Evolutionary conservation across 129 eudicot genomes (phyloP).

Genomic region (Centrapalus pauciflorus): DNA sequence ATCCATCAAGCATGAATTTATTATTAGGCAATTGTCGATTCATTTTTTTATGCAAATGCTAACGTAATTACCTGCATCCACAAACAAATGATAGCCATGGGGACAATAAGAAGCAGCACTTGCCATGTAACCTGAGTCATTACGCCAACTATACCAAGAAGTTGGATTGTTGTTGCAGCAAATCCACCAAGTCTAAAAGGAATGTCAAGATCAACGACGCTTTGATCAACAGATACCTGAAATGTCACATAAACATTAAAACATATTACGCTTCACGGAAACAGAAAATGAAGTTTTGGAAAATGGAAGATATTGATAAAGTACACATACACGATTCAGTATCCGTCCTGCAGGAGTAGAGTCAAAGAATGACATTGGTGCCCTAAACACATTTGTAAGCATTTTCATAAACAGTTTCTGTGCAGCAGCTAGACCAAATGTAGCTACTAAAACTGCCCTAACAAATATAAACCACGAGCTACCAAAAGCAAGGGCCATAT

Average conservation of each 20-base stretch:
- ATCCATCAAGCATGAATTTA: constrained; percentile 11
- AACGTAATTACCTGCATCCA: constrained; percentile 89
- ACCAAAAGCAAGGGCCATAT: constrained; percentile 93
- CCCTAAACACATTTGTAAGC: constrained; percentile 78
- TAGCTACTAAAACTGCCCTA: constrained; percentile 85
- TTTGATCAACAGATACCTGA: constrained; percentile 96
- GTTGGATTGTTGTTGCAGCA: constrained; percentile 89
- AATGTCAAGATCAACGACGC: constrained; percentile 88
- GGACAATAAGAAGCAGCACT: constrained; percentile 79
- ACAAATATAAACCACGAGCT: constrained; percentile 80
- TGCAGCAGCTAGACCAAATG: constrained; percentile 81
- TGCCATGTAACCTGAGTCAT: constrained; percentile 91
- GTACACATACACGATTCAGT: constrained; percentile 51
- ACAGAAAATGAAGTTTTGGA: not conserved
- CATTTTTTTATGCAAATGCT: constrained; percentile 1
- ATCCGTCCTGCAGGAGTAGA: constrained; percentile 96
- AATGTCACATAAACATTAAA: not conserved
- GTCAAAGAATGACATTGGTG: constrained; percentile 98
- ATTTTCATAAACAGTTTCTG: constrained; percentile 73
- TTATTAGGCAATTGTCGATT: not conserved
- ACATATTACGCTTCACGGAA: not conserved
- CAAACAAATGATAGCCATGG: constrained; percentile 90
- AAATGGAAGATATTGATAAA: not conserved
- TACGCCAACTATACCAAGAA: constrained; percentile 87
- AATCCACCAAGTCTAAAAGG: constrained; percentile 96